Percentiles rank a stretch among this genome's conserved stretches.
phyloP scores from a whole-genome alignment of 208 protist genomes.

The Trypanosoma congolense region DNA sequence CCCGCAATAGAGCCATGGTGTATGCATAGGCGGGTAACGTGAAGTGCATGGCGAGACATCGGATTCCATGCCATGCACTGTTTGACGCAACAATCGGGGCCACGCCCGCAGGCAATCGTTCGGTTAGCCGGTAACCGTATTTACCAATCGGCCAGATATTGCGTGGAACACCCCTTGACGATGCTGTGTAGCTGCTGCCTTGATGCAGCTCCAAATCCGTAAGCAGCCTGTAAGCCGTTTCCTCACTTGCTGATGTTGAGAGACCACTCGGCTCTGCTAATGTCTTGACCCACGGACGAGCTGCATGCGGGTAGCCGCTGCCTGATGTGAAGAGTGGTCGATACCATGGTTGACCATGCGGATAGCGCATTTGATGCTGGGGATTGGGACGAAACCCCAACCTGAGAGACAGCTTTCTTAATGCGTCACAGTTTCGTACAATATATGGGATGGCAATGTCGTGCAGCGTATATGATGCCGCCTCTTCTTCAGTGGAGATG shows the following conservation, averaged over 20 bases:
- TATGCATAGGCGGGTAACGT: slow-evolving; percentile 53
- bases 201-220: slow-evolving; percentile 28
- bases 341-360: not conserved
- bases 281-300: slow-evolving; percentile 47
- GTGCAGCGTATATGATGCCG: slow-evolving; percentile 16
- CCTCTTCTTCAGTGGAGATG: slow-evolving; percentile 26
- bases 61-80: slow-evolving; percentile 11
- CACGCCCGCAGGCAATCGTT: slow-evolving; percentile 63
- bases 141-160: slow-evolving; percentile 49
- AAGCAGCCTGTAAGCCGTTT: slow-evolving; percentile 21
- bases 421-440: slow-evolving; percentile 6
- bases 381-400: slow-evolving; percentile 23
- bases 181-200: slow-evolving; percentile 34
- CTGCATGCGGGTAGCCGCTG: slow-evolving; percentile 22
- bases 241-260: not conserved
- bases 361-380: not conserved
- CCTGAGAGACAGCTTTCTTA: slow-evolving; percentile 12
- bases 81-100: slow-evolving; percentile 26
- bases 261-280: slow-evolving; percentile 36
- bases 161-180: slow-evolving; percentile 13
- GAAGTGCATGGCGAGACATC: slow-evolving; percentile 58
- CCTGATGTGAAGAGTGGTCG: slow-evolving; percentile 16
- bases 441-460: slow-evolving; percentile 32
- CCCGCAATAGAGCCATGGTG: slow-evolving; percentile 42
- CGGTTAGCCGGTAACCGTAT: slow-evolving; percentile 52